Base-by-base conservation (phyloP, 2,329 filamentous ascomycete genomes). In the Ophiocordyceps camponoti-rufipedis region DNA sequence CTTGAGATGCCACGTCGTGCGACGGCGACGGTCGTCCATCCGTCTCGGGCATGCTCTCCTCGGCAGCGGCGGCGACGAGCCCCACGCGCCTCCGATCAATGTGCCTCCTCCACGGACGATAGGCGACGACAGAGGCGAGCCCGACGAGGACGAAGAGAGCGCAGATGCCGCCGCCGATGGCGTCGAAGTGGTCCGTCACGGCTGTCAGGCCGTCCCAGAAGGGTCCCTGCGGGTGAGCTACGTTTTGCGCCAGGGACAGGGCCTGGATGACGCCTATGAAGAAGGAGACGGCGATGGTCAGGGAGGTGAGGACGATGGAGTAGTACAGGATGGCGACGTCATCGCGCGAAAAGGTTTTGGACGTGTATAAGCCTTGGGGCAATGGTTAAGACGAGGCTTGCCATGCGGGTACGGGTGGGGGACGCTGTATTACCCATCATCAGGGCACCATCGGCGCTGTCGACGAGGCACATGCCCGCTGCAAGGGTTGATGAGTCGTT, bases 391-490 rank as follows among this genome's bases (percentile, higher is more conserved):
- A 39, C 8, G 14, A n/a, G 9, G 14, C 35, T 38, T 10, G 7
- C 35, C 9, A 4, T 16, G 14, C 14, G 5, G 4, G 14, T 10
- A 16, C 1, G 12, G n/a, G 12, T 12, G 14, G 7, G 7, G n/a
- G n/a, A 10, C 7, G 5, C 18, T n/a, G 35, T 16, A 18, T 18
- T 39, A 39, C 82, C 80, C 76, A 94, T 88, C 88, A 96, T 96
- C 18, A 95, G 70, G 1, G 89, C 89, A 23, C 89, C 89, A 54
- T 96, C 91, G 0, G 80, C 82, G 0, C 88, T 95, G 62, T 96
- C 91, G 6, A 96, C 69, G 19, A 96, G 71, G 60, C 88, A 95
- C 91, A 98, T 96, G 48, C 86, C 91, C 1, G 83, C 85, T 81
- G 19, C 32, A 16, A 33, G 43, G 2, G 1, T 5, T 10, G 19